Evolutionary conservation across 2,329 filamentous ascomycete species (phyloP).

Genomic region (Fusarium agapanthi): DNA sequence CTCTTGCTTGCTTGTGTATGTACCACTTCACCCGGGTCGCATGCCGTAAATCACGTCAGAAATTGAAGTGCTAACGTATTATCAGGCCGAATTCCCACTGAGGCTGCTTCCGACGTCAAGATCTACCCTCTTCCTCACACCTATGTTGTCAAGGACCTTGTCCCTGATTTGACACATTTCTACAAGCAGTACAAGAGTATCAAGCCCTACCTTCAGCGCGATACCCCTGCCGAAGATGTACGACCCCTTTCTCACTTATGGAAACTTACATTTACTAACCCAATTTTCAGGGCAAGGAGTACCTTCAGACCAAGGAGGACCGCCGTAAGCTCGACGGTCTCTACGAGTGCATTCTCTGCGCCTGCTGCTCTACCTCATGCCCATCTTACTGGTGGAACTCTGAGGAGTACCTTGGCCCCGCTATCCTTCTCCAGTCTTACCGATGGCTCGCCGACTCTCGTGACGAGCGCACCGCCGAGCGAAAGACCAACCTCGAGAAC

Average conservation of each 20-base stretch:
- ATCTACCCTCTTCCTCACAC: constrained; percentile 98
- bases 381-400: constrained; percentile 99
- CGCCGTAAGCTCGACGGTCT: constrained; percentile 97
- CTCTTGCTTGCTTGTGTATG: constrained; percentile 93
- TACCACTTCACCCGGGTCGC: constrained; percentile 8
- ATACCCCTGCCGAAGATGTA: constrained; percentile 85
- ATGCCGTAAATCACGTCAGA: constrained; percentile 41
- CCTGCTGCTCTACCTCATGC: constrained; percentile 98
- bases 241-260: constrained; percentile 18
- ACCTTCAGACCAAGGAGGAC: constrained; percentile 89
- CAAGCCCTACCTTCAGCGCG: constrained; percentile 96
- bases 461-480: constrained; percentile 87
- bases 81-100: constrained; percentile 89
- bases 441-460: constrained; percentile 95
- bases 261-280: constrained; percentile 9
- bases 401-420: constrained; percentile 97
- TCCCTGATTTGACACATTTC: constrained; percentile 96
- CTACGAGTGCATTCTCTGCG: constrained; percentile 99
- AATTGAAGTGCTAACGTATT: constrained; percentile 21
- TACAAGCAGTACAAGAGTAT: constrained; percentile 99
- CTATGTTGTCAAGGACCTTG: constrained; percentile 98
- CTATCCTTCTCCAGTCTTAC: constrained; percentile 97
- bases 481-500: constrained; percentile 94
- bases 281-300: constrained; percentile 79
- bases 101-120: constrained; percentile 82